These are phyloP conservation scores for Ogataea kodamae DNA, from an alignment of 805 yeast species.

Conservation along the genomic window DNA sequence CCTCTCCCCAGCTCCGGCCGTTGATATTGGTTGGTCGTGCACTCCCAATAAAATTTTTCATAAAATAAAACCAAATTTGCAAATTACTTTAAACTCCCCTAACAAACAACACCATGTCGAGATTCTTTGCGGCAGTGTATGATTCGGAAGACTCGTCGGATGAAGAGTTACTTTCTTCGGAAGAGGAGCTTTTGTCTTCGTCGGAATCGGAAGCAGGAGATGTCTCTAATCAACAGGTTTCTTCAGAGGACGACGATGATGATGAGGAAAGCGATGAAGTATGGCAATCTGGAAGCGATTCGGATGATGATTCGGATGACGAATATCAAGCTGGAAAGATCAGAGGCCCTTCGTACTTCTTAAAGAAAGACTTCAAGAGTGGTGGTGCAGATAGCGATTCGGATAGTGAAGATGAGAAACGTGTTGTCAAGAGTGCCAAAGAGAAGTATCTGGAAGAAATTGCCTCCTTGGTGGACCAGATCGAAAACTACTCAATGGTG, in stretches of 20 bases:
- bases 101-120: constrained; percentile 56
- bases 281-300: constrained; percentile 41
- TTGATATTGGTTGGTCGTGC: constrained; percentile 7
- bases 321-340: constrained; percentile 30
- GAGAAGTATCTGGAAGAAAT: constrained; percentile 91
- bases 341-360: constrained; percentile 52
- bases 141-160: constrained; percentile 53
- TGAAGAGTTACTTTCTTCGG: constrained; percentile 50
- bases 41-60: constrained; percentile 11
- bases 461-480: constrained; percentile 57
- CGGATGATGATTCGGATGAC: constrained; percentile 42
- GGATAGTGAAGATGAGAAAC: constrained; percentile 57
- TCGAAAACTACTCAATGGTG: constrained; percentile 64
- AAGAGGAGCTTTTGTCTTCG: constrained; percentile 56
- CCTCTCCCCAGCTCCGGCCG: background rate
- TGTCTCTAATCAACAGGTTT: constrained; percentile 29
- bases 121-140: constrained; percentile 73
- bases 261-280: constrained; percentile 42
- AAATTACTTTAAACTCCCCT: constrained; percentile 7
- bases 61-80: constrained; percentile 10
- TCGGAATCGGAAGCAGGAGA: constrained; percentile 29
- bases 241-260: constrained; percentile 39
- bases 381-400: constrained; percentile 35
- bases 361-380: constrained; percentile 49
- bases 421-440: constrained; percentile 88